These are phyloP conservation scores for Saccharomycopsis crataegensis DNA, from an alignment of 1,139 yeast genomes.

Conservation along the genomic window DNA sequence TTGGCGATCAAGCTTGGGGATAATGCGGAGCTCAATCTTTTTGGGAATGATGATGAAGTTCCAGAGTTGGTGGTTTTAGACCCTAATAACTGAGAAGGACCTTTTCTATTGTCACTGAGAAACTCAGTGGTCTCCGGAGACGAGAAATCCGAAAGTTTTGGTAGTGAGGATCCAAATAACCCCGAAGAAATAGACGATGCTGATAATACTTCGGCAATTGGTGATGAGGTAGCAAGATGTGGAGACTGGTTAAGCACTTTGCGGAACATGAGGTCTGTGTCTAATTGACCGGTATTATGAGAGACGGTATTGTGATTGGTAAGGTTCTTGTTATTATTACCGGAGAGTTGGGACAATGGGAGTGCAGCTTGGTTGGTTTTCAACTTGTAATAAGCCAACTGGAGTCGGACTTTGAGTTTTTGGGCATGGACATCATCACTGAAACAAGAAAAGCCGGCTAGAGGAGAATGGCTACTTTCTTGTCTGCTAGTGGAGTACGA, in stretches of 20 bases:
- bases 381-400: slow-evolving; percentile 72
- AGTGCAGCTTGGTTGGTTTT: slow-evolving; percentile 44
- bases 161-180: too few species aligned
- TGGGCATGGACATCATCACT: slow-evolving; percentile 40
- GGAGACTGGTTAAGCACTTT: neutral
- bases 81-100: too few species aligned
- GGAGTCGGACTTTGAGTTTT: slow-evolving; percentile 60
- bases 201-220: neutral
- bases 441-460: neutral
- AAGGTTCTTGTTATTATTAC: neutral
- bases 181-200: neutral
- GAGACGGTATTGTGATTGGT: neutral
- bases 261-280: neutral
- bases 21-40: too few species aligned
- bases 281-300: neutral
- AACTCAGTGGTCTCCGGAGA: too few species aligned
- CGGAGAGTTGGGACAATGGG: slow-evolving; percentile 26
- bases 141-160: too few species aligned
- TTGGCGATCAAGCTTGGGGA: too few species aligned
- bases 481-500: too few species aligned
- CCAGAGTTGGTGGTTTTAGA: too few species aligned
- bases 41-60: too few species aligned
- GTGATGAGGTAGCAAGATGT: neutral
- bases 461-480: too few species aligned
- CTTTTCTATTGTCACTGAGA: too few species aligned